Base-by-base conservation (phyloP, 805 yeast species). In the Candida dendrica region DNA sequence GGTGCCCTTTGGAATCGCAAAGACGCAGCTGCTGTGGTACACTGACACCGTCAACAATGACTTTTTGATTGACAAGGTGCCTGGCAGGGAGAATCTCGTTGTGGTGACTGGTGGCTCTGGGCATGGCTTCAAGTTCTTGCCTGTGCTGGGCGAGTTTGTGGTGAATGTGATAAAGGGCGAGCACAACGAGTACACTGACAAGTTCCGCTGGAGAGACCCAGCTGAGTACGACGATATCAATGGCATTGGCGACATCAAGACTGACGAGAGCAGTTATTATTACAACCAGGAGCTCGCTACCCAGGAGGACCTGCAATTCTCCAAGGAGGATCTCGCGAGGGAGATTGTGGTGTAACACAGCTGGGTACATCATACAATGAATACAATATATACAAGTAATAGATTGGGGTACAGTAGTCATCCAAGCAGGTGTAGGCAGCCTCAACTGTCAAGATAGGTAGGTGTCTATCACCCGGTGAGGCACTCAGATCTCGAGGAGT, bases 231-330 rank as follows among this genome's bases (percentile, higher is more conserved):
- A 42, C 2, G 68, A 65, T 43, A 68, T 63, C 24, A 22, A 63
- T 16, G 63, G 70, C 48, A 54, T 72, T 42, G 59, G 60, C 11
- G 70, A 70, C 61, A 66, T 71, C 4, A 68, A 81, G 37, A 84
- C 85, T 51, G 95, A 95, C 1, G 60, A 74, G 36, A 64, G 85
- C 31, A 57, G 85, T 41, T 72, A 66, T 8, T 22, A 22, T 22
- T 22, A 22, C 8, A 8, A 22, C 24, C 24, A 22, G 8, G 24
- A 22, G 6, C 24, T 22, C 8, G 6, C 24, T 22, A 22, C 24
- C 8, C 8, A 6, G 6, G 8, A 22, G 8, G 24, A 22, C 8
- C 8, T 22, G 24, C 24, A 22, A 8, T 22, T 22, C 24, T 22
- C 24, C 8, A 22, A 22, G 8, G 24, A 22, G 24, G 24, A 22